phyloP scores from a whole-genome alignment of 306 rosid genomes.

The Trifolium subterraneum region DNA sequence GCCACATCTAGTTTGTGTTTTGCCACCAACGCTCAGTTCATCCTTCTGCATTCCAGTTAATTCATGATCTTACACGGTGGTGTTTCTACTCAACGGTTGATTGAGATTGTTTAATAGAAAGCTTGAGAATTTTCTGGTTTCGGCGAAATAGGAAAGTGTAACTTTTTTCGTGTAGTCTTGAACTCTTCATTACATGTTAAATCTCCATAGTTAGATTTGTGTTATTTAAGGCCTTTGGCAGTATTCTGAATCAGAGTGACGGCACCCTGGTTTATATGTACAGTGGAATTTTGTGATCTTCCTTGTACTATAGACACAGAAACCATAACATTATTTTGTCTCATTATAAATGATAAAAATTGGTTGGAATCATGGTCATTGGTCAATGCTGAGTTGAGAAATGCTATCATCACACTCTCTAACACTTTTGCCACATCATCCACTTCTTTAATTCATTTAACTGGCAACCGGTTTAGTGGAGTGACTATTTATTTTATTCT shows the following conservation, averaged over 20 bases:
- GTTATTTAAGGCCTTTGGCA: slow-evolving; percentile 42
- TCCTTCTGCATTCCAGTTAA: slow-evolving; percentile 89
- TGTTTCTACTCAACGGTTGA: slow-evolving; percentile 39
- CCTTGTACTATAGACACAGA: slow-evolving; percentile 45
- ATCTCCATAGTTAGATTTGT: slow-evolving; percentile 41
- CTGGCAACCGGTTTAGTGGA: too few species aligned
- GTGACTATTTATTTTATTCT: too few species aligned
- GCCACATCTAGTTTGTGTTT: slow-evolving; percentile 92
- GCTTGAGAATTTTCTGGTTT: slow-evolving; percentile 39
- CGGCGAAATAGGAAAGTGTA: slow-evolving; percentile 46
- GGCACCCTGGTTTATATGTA: slow-evolving; percentile 51
- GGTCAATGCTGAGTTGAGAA: not conserved
- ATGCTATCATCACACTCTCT: too few species aligned
- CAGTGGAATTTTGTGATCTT: slow-evolving; percentile 52
- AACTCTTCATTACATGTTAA: slow-evolving; percentile 33
- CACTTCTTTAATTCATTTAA: too few species aligned
- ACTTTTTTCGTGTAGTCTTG: slow-evolving; percentile 35
- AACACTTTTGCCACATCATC: too few species aligned
- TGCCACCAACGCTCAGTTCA: slow-evolving; percentile 92
- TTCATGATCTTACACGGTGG: slow-evolving; percentile 37
- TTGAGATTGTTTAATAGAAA: slow-evolving; percentile 34
- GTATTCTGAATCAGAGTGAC: slow-evolving; percentile 31
- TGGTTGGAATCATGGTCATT: slow-evolving; percentile 37
- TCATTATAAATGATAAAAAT: slow-evolving; percentile 37
- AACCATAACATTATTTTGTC: slow-evolving; percentile 41